Conservation (phyloP, 2,329 filamentous ascomycete genomes). For the Phaeosphaeriaceae sp. region DNA sequence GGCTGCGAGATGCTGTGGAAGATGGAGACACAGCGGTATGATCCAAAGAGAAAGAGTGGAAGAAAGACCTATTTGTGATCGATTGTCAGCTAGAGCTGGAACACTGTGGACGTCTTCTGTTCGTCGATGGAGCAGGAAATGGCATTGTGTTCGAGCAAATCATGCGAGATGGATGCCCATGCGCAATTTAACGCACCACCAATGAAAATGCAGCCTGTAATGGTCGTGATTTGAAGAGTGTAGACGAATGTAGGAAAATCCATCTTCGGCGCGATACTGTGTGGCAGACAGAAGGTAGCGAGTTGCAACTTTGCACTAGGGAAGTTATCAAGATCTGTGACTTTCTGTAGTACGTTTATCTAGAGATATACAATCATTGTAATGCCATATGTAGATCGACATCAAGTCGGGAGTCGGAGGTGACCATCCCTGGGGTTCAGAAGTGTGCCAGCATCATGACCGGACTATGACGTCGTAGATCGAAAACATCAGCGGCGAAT, state of each 20-base stretch:
- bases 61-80: constrained; percentile 7
- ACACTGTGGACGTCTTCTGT: too few relatives aligned
- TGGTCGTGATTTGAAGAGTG: constrained; percentile 8
- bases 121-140: neutral
- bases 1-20: constrained; percentile 1
- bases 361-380: neutral
- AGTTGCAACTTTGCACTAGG: neutral
- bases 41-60: constrained; percentile 17
- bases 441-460: neutral
- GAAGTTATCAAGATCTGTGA: neutral
- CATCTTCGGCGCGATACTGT: neutral
- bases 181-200: constrained; percentile 1
- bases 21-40: constrained; percentile 5
- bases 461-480: neutral
- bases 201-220: constrained; percentile 10
- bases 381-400: neutral
- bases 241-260: neutral
- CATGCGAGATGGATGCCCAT: neutral
- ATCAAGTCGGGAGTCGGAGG: neutral
- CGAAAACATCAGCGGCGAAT: neutral
- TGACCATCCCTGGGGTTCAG: neutral
- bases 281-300: neutral
- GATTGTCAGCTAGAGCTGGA: too few relatives aligned
- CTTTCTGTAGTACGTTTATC: neutral
- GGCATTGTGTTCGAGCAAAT: neutral